Conservation (phyloP, 257 asterid species). For the Salvia rosmarinus region DNA sequence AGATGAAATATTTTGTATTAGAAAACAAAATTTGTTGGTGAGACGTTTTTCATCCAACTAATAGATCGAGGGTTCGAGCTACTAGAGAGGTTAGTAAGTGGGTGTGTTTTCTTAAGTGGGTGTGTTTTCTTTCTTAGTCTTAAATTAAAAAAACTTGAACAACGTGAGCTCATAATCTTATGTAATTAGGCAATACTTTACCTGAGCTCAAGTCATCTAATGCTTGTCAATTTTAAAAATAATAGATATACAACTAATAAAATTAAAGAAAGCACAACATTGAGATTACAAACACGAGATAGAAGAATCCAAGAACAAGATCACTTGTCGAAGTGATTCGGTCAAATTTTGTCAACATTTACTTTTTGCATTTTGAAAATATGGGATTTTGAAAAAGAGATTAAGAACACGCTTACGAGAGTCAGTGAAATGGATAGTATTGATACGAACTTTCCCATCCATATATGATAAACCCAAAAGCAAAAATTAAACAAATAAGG, state of each 20-base stretch:
- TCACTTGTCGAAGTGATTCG: not conserved
- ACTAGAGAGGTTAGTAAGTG: too few species aligned
- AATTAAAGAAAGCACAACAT: not conserved
- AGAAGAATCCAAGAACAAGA: not conserved
- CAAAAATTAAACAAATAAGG: not conserved
- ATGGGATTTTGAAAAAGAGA: not conserved
- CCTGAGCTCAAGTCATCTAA: not conserved
- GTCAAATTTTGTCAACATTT: constrained; percentile 3
- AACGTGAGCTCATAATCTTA: too few species aligned
- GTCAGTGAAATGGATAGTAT: constrained; percentile 16
- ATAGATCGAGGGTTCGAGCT: too few species aligned
- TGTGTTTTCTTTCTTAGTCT: too few species aligned
- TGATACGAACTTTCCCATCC: constrained; percentile 31
- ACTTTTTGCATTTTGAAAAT: constrained; percentile 12
- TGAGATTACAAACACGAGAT: not conserved
- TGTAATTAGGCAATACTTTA: too few species aligned
- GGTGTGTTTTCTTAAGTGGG: too few species aligned
- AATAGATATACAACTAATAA: not conserved
- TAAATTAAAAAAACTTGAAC: too few species aligned
- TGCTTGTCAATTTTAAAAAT: too few species aligned
- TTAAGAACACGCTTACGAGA: not conserved
- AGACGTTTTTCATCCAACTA: too few species aligned
- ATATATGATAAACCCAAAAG: not conserved
- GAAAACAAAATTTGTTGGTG: too few species aligned
- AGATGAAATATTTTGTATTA: too few species aligned